Evolutionary conservation across 331 rosid genomes (phyloP), one percentile per base, ranked within the genome.

Genomic region (Cucumis variabilis): DNA sequence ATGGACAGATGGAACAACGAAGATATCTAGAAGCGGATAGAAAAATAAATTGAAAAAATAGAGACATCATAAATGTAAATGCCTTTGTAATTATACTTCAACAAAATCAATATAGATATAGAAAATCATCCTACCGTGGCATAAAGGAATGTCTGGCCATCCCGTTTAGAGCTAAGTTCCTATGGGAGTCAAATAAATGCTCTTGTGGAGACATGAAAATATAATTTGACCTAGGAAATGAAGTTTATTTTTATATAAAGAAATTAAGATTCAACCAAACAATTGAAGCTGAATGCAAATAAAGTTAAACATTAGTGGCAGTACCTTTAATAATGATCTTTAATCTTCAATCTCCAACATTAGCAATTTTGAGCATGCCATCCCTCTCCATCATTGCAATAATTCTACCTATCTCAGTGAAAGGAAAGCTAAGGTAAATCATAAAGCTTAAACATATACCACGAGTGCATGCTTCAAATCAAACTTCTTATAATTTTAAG

Each of bases 311-410:
- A n/a, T 80, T 33, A 60, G 84, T 20, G 28, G 65, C 1, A 16
- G 50, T 24, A 33, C 99, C 98, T 82, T 89, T 90, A 53, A 98
- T 98, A 78, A 97, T 91, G 90, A 93, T 60, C 87, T 90, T 93
- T 79, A 97, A 90, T 87, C 98, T 98, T 91, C 98, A 94, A 91
- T 97, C 99, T 79, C 99, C 98, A 51, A 97, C 97, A 92, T 92
- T 95, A 50, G 99, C 98, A 82, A 97, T 93, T 92, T 92, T 95
- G 91, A 97, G 88, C 88, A 85, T 88, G 85, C 99, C 99, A 86
- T 93, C 87, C 92, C 92, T 93, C 92, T 93, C 98, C 91, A 95
- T 89, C 93, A 95, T 91, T 80, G 98, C 98, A 86, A 91, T 87
- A 86, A 97, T 95, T 82, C 98, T 97, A 88, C 77, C 78, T 25